A percentile compares a stretch with the other conserved stretches of the same genome.
Conservation (phyloP, 2,329 filamentous ascomycete genomes). For the Fusarium guadeloupense region DNA sequence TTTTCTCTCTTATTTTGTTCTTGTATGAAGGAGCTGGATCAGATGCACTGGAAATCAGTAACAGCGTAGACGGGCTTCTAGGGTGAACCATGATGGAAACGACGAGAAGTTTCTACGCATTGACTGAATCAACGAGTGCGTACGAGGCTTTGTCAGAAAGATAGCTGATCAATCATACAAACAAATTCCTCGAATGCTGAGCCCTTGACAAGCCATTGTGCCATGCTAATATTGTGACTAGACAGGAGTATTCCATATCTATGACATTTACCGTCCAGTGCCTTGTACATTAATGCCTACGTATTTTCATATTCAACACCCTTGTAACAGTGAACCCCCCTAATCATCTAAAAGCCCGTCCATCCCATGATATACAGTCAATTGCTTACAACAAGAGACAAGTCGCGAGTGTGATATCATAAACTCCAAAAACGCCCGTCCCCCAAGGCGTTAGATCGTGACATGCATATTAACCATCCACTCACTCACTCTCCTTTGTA, state of each 20-base stretch:
- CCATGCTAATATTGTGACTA: neutral
- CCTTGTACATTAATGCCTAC: slow-evolving; percentile 3
- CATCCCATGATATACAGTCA: slow-evolving; percentile 19
- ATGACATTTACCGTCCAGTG: neutral
- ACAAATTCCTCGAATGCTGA: slow-evolving; percentile 6
- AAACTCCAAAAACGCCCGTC: slow-evolving; percentile 36
- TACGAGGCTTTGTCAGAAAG: slow-evolving; percentile 19
- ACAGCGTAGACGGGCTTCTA: slow-evolving; percentile 11
- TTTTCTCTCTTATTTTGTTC: slow-evolving; percentile 17
- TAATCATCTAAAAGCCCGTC: neutral
- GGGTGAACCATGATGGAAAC: slow-evolving; percentile 18
- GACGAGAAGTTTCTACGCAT: slow-evolving; percentile 19
- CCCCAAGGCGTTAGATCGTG: slow-evolving; percentile 29
- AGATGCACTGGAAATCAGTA: slow-evolving; percentile 27
- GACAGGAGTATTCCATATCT: neutral
- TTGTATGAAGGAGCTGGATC: slow-evolving; percentile 37
- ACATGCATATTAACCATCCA: slow-evolving; percentile 11
- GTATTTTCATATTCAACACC: slow-evolving; percentile 15
- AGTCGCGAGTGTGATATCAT: slow-evolving; percentile 16
- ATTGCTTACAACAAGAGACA: slow-evolving; percentile 19
- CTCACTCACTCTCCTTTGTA: neutral
- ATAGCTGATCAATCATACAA: slow-evolving; percentile 35
- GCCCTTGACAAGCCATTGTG: neutral
- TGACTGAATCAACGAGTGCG: slow-evolving; percentile 21
- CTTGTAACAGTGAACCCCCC: slow-evolving; percentile 2